Evolutionary conservation across 2,329 filamentous ascomycete genomes (phyloP), one percentile per base, ranked within the genome.

Genomic region (Sarocladiaceae sp.): DNA sequence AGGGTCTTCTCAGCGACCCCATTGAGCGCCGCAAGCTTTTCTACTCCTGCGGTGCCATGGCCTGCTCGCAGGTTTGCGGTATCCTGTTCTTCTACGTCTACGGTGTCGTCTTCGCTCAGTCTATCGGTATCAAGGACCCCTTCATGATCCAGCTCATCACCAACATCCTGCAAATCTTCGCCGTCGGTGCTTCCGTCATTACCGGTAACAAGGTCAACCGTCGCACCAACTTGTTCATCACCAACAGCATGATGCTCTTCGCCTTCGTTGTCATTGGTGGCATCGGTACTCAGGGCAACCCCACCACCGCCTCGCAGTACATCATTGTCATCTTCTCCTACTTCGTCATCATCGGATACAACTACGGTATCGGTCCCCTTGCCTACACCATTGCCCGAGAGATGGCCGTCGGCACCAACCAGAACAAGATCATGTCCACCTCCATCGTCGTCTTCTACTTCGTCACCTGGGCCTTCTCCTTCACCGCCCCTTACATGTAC

Each of bases 41-140:
- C 33, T 74, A 66, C 54, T 66, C 69, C 10, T 65, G 62, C 26
- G 71, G 71, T 36, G 70, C 68, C 47, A 64, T 74, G 63, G 62
- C 68, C 46, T 66, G 67, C 2, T 70, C 72, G 47, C 71, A 75
- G 61, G 69, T 75, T 54, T 69, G 70, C 60, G 72, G 72, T 25
- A 74, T 75, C 53, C 67, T 70, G 39, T 74, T 68, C 57, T 71
- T 70, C 60, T 71, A 72, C 57, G 64, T 63, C 40, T 73, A 67
- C 52, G 69, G 69, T 4, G 66, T 68, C 1, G 66, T 72, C 13
- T 72, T 72, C 53, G 64, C 67, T 11, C 60, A 72, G 55, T 59
- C 63, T 1, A 70, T 73, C 22, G 68, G 69, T 5, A 57, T 72
- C 13, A 56, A 60, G 0, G 62, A 72, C 18, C 66, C 70, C 5